Evolutionary conservation across 73 alveolate species (phyloP).

Genomic region (Tetrahymena thermophila): DNA sequence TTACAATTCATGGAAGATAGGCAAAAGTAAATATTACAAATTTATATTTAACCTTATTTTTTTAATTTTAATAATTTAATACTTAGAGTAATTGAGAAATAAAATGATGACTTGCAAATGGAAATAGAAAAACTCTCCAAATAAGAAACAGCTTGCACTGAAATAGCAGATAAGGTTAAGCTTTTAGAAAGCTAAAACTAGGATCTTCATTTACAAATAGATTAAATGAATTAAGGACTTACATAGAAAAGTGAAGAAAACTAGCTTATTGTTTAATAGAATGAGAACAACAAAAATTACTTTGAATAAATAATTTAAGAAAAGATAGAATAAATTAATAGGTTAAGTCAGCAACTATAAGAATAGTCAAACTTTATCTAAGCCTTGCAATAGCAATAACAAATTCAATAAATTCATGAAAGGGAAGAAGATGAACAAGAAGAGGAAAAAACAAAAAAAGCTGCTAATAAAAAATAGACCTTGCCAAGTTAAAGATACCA

Average conservation of each 20-base stretch:
- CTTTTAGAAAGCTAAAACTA: neutral
- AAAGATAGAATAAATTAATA: neutral
- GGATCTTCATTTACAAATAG: neutral
- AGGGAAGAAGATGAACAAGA: neutral
- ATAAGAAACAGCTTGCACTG: neutral
- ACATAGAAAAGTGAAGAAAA: neutral
- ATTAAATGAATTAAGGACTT: neutral
- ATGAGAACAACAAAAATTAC: neutral
- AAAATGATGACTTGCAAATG: neutral
- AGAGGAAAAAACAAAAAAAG: neutral
- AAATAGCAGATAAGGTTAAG: neutral
- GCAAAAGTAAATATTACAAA: neutral
- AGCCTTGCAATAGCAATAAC: neutral
- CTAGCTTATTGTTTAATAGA: neutral
- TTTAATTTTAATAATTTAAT: neutral
- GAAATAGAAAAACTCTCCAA: neutral
- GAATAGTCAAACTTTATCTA: neutral
- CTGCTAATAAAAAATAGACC: neutral
- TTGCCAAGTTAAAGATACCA: neutral
- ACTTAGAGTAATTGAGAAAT: neutral
- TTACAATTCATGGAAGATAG: neutral
- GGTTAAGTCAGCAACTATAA: neutral
- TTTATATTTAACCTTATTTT: neutral
- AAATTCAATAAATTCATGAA: neutral
- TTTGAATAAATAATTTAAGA: neutral